Percentiles rank a stretch among this genome's conserved stretches.
These are phyloP conservation scores for Nicotiana undulata DNA, from an alignment of 257 asterid genomes.

Conservation along the genomic window DNA sequence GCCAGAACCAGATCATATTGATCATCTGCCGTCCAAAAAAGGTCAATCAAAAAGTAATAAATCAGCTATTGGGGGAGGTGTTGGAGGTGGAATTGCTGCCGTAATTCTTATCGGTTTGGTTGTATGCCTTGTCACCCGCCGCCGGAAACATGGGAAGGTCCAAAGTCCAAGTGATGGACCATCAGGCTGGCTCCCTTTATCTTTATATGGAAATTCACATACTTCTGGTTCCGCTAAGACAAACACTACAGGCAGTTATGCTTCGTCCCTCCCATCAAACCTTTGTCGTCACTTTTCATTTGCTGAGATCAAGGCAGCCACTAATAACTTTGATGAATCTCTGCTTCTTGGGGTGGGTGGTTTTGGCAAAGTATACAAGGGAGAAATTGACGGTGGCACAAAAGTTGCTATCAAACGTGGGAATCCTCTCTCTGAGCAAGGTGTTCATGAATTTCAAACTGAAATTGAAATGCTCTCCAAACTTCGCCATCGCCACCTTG, in stretches of 20 bases:
- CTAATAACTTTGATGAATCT: constrained; percentile 70
- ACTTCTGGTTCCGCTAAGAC: constrained; percentile 68
- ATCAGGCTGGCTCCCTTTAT: constrained; percentile 79
- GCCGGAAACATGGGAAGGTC: constrained; percentile 40
- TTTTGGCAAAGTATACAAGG: constrained; percentile 74
- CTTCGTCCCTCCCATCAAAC: constrained; percentile 82
- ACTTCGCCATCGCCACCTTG: constrained; percentile 88
- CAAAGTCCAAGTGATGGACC: constrained; percentile 46
- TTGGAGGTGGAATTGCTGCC: constrained; percentile 75
- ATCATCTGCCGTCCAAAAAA: constrained; percentile 13
- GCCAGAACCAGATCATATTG: constrained; percentile 27
- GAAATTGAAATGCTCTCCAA: constrained; percentile 94
- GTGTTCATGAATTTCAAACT: constrained; percentile 84
- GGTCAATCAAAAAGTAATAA: constrained; percentile 26
- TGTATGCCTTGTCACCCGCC: constrained; percentile 31
- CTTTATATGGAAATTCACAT: constrained; percentile 81
- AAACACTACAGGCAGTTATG: constrained; percentile 70
- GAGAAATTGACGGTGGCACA: constrained; percentile 81
- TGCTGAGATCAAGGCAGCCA: constrained; percentile 78
- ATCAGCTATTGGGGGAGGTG: constrained; percentile 63
- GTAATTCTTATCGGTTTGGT: constrained; percentile 49
- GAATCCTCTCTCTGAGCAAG: constrained; percentile 83
- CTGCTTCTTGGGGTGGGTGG: constrained; percentile 87
- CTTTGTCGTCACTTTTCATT: constrained; percentile 86
- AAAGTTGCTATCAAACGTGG: constrained; percentile 94